Conservation (phyloP, 352 stramenopile genomes). For the Phytophthora litchii region DNA sequence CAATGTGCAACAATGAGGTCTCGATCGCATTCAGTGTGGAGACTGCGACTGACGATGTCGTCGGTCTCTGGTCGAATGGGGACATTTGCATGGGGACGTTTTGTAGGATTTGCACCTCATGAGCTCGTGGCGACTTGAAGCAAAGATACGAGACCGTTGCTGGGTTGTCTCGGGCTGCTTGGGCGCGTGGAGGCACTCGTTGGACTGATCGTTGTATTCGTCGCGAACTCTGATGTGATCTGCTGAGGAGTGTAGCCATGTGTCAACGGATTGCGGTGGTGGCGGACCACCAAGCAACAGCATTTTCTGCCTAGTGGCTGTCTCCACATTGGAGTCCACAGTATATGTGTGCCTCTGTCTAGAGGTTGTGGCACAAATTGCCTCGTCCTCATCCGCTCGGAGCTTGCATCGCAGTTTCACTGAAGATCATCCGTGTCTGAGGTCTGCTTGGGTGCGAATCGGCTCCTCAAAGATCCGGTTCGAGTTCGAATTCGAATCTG, state of each 20-base stretch:
- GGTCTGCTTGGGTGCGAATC: not conserved
- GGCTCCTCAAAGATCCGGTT: conserved; percentile 8
- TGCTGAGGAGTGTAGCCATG: conserved; percentile 9
- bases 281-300: conserved; percentile 3
- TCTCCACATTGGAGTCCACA: not conserved
- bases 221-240: not conserved
- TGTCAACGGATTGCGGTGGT: conserved; percentile 15
- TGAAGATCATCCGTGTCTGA: conserved; percentile 2
- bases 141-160: conserved; percentile 23
- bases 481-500: too few relatives aligned
- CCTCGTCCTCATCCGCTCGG: not conserved
- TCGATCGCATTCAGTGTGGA: not conserved
- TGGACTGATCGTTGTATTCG: not conserved
- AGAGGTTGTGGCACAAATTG: too few relatives aligned
- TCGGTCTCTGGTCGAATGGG: conserved; percentile 13
- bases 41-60: not conserved
- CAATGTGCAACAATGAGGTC: not conserved
- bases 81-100: conserved; percentile 17
- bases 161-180: conserved; percentile 18
- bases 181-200: conserved; percentile 3
- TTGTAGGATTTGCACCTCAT: conserved; percentile 11
- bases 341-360: too few relatives aligned
- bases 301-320: not conserved
- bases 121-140: conserved; percentile 3
- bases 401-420: not conserved